phyloP scores from a whole-genome alignment of 140 eudicot genomes.

The Flaveria floridana region DNA sequence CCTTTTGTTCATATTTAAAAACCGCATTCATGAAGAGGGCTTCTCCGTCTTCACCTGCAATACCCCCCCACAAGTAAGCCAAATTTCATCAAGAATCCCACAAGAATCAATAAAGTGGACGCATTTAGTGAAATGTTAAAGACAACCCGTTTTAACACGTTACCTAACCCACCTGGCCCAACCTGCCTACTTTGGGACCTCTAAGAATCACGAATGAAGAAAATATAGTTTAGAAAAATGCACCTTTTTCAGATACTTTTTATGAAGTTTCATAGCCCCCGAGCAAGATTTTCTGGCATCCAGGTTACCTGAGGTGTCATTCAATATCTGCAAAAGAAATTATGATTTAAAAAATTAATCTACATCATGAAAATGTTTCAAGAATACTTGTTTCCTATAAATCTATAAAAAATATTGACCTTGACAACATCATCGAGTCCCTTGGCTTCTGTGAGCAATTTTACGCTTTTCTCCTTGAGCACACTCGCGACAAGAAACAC shows the following conservation, averaged over 20 bases:
- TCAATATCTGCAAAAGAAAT: constrained; percentile 56
- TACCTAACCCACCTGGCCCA: neutral
- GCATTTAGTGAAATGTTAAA: neutral
- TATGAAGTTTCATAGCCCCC: constrained; percentile 91
- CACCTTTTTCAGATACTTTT: constrained; percentile 77
- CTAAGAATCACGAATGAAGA: neutral
- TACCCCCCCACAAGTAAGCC: neutral
- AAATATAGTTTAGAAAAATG: neutral
- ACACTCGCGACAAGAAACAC: constrained; percentile 93
- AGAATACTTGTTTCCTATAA: neutral
- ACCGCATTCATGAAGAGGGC: constrained; percentile 24
- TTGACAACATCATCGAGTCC: constrained; percentile 91
- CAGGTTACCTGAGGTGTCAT: constrained; percentile 72
- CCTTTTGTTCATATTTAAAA: neutral
- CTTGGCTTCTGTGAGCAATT: constrained; percentile 79
- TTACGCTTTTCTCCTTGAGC: constrained; percentile 74
- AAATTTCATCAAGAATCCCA: neutral
- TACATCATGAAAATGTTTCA: constrained; percentile 1
- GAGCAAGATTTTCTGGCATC: constrained; percentile 88
- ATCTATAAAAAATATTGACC: constrained; percentile 47
- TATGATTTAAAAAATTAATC: neutral
- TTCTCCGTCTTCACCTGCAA: constrained; percentile 42
- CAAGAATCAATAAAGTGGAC: neutral
- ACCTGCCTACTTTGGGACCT: neutral
- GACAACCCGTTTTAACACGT: neutral